phyloP scores from a whole-genome alignment of 495 filamentous ascomycete species.

The Daldinia decipiens region DNA sequence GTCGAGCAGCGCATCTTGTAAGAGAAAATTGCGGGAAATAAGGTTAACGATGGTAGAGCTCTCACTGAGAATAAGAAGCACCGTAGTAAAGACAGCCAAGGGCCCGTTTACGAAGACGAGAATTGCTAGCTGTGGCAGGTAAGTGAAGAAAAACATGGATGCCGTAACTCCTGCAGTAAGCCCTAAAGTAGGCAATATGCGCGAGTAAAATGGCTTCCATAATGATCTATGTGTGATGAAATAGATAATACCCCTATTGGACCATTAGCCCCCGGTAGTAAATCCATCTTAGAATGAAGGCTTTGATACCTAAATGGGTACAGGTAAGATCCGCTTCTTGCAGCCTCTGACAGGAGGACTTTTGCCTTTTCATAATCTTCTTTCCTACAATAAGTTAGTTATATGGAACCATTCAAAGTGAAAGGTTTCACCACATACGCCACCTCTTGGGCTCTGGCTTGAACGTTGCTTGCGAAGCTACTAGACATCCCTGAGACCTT shows the following conservation, averaged over 20 bases:
- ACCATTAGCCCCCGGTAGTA: slow-evolving; percentile 18
- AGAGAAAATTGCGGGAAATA: slow-evolving; percentile 77
- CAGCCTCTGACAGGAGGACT: slow-evolving; percentile 67
- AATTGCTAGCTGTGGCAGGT: slow-evolving; percentile 85
- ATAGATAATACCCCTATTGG: slow-evolving; percentile 75
- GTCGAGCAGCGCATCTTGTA: slow-evolving; percentile 83
- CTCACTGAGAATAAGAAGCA: slow-evolving; percentile 82
- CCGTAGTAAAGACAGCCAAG: slow-evolving; percentile 78
- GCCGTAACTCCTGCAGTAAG: slow-evolving; percentile 73
- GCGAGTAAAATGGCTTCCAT: slow-evolving; percentile 75
- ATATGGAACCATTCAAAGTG: background rate
- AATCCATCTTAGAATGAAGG: background rate
- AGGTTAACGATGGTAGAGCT: slow-evolving; percentile 80
- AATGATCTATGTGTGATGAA: slow-evolving; percentile 72
- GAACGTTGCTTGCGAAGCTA: slow-evolving; percentile 46
- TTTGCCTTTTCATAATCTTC: slow-evolving; percentile 68
- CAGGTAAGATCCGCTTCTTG: slow-evolving; percentile 78
- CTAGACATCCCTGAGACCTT: slow-evolving; percentile 31
- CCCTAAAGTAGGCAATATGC: slow-evolving; percentile 72
- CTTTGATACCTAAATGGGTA: slow-evolving; percentile 78
- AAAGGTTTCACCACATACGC: slow-evolving; percentile 50
- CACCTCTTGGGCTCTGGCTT: slow-evolving; percentile 61
- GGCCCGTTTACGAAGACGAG: slow-evolving; percentile 88
- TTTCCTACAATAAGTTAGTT: slow-evolving; percentile 49
- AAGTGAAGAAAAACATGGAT: slow-evolving; percentile 86